These are phyloP conservation scores for Codiaeum variegatum DNA, from an alignment of 441 rosid genomes.

Conservation along the genomic window DNA sequence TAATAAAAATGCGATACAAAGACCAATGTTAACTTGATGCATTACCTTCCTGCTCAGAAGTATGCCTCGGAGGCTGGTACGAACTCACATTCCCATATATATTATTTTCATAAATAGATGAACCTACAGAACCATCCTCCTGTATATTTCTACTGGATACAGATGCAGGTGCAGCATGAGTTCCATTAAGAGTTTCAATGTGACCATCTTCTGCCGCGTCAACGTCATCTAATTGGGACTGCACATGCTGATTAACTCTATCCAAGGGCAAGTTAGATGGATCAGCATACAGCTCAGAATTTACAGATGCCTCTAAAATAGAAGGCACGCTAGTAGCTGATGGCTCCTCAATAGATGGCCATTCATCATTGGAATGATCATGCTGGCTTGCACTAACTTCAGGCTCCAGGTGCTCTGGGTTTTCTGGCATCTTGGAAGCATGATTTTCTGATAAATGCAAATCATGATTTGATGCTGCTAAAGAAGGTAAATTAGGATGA, in stretches of 20 bases:
- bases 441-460: conserved; percentile 33
- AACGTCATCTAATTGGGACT: conserved; percentile 51
- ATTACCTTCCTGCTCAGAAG: conserved; percentile 67
- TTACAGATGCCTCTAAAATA: conserved; percentile 48
- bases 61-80: conserved; percentile 55
- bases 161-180: conserved; percentile 47
- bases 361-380: conserved; percentile 61
- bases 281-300: conserved; percentile 46
- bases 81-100: conserved; percentile 42
- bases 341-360: conserved; percentile 88
- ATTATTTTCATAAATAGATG: conserved; percentile 55
- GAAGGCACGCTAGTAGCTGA: conserved; percentile 40
- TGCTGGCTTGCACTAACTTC: conserved; percentile 39
- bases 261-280: conserved; percentile 51
- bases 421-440: conserved; percentile 40
- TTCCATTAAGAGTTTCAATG: conserved; percentile 35
- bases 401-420: conserved; percentile 37
- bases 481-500: conserved; percentile 29
- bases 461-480: conserved; percentile 30
- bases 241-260: conserved; percentile 43
- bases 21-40: neutral
- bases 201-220: conserved; percentile 46
- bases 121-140: conserved; percentile 58
- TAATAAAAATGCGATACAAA: neutral
- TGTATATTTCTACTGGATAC: conserved; percentile 50